Conservation (phyloP, 768 basidiomycete genomes). For the Lactarius sanguifluus region DNA sequence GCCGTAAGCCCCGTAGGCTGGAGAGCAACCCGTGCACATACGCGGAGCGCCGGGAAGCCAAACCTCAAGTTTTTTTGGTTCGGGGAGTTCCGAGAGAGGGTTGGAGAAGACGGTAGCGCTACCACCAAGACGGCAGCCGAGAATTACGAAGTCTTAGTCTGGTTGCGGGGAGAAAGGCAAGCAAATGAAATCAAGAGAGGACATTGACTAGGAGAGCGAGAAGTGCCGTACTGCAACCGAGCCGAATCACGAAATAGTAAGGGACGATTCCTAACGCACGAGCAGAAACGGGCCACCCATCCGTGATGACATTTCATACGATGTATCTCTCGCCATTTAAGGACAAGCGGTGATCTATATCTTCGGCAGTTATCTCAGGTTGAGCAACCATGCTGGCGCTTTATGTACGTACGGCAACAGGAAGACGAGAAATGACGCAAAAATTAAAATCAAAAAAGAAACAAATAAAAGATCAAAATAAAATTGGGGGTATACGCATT, state of each 20-base stretch:
- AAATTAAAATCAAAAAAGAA: slow-evolving; percentile 7
- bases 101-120: not conserved
- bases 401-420: slow-evolving; percentile 18
- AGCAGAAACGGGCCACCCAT: slow-evolving; percentile 17
- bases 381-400: slow-evolving; percentile 20
- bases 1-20: slow-evolving; percentile 1
- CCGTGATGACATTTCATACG: slow-evolving; percentile 26
- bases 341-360: slow-evolving; percentile 28
- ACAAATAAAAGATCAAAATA: not conserved
- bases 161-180: slow-evolving; percentile 4
- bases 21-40: not conserved
- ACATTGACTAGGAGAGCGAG: slow-evolving; percentile 22
- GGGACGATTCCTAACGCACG: slow-evolving; percentile 17
- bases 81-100: slow-evolving; percentile 17
- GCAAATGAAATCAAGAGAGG: slow-evolving; percentile 10
- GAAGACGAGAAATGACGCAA: slow-evolving; percentile 17
- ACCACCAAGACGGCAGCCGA: not conserved
- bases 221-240: slow-evolving; percentile 26
- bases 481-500: slow-evolving; percentile 8
- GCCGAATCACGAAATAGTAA: slow-evolving; percentile 25
- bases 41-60: slow-evolving; percentile 19
- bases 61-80: not conserved
- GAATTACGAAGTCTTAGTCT: slow-evolving; percentile 11
- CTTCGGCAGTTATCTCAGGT: slow-evolving; percentile 24
- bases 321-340: slow-evolving; percentile 10